These are phyloP conservation scores for Geranomyces michiganensis DNA, from an alignment of 192 early-diverging fungal species.

Conservation along the genomic window DNA sequence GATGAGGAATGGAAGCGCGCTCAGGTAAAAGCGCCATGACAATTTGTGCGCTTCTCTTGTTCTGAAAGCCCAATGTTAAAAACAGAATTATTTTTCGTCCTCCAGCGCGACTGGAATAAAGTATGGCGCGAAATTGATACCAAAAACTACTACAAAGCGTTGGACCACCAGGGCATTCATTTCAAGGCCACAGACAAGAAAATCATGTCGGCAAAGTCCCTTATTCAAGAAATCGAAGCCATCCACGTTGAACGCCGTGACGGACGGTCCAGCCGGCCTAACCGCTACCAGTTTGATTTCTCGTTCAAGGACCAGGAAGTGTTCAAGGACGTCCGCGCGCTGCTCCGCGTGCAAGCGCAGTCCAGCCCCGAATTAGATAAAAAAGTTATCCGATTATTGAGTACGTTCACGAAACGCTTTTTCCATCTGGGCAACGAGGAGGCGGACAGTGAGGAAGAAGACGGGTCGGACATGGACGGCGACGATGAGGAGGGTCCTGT, in stretches of 20 bases:
- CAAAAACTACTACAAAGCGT: conserved; percentile 92
- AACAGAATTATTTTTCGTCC: background rate
- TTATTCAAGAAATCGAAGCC: conserved; percentile 85
- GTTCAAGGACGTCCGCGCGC: conserved; percentile 76
- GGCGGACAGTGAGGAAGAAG: conserved; percentile 50
- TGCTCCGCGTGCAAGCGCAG: conserved; percentile 65
- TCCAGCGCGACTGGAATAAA: conserved; percentile 90
- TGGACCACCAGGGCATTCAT: conserved; percentile 92
- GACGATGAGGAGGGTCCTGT: conserved; percentile 15
- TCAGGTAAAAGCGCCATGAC: conserved; percentile 53
- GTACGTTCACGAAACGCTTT: conserved; percentile 48
- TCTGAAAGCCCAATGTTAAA: too few species aligned
- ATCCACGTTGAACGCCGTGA: conserved; percentile 81
- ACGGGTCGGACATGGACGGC: conserved; percentile 24
- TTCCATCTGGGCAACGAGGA: conserved; percentile 60
- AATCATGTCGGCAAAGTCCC: conserved; percentile 71
- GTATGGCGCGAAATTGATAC: conserved; percentile 94
- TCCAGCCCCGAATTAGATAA: conserved; percentile 5
- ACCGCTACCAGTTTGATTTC: conserved; percentile 82
- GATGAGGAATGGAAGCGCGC: conserved; percentile 97
- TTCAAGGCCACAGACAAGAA: conserved; percentile 91
- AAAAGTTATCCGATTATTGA: background rate
- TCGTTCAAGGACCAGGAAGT: conserved; percentile 71
- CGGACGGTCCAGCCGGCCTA: conserved; percentile 41
- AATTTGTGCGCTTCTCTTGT: conserved; percentile 4